Conservation (phyloP, 2,329 filamentous ascomycete genomes). For the Clathrospora elynae region DNA sequence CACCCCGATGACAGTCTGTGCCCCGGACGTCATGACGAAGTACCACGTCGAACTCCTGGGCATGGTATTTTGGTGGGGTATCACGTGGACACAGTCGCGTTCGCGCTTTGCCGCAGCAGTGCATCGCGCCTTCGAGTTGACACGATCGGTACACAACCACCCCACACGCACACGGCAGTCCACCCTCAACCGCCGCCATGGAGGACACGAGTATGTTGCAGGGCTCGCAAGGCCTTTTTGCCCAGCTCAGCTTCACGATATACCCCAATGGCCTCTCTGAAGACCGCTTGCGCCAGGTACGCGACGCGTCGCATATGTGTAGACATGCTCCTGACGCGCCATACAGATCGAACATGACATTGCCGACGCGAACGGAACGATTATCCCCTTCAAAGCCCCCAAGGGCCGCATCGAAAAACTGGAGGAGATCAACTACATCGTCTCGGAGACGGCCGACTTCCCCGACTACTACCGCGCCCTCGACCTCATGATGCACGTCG, state of each 20-base stretch:
- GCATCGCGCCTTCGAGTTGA: conserved; percentile 11
- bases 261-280: conserved; percentile 50
- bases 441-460: conserved; percentile 85
- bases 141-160: conserved; percentile 10
- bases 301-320: conserved; percentile 24
- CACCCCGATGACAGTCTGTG: neutral
- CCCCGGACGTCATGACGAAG: conserved; percentile 4
- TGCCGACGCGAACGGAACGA: conserved; percentile 56
- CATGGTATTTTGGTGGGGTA: conserved; percentile 13
- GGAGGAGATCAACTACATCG: conserved; percentile 64
- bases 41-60: neutral
- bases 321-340: conserved; percentile 23
- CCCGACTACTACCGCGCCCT: conserved; percentile 78
- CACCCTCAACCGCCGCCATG: conserved; percentile 27
- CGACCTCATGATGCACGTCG: conserved; percentile 79
- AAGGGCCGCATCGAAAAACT: conserved; percentile 50
- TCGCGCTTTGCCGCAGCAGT: conserved; percentile 6
- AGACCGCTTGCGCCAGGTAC: conserved; percentile 36
- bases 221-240: conserved; percentile 45
- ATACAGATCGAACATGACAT: conserved; percentile 55
- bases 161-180: conserved; percentile 5
- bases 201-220: conserved; percentile 43
- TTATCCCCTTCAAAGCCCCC: conserved; percentile 48
- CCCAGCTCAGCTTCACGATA: conserved; percentile 49
- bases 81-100: conserved; percentile 25